Evolutionary conservation across 129 eudicot species (phyloP).

Genomic region (Gnaphalium uliginosum): DNA sequence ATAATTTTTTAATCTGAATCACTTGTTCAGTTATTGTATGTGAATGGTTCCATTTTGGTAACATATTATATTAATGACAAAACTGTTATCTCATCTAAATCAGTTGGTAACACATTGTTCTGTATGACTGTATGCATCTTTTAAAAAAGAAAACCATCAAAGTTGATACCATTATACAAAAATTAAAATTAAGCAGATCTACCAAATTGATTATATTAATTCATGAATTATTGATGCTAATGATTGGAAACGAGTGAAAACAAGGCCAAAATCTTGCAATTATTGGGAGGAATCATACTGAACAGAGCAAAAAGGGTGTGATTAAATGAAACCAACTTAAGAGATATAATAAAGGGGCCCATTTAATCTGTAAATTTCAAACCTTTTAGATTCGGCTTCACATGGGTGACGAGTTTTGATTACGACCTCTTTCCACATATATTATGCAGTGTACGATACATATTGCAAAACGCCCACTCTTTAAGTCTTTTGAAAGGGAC

Average conservation of each 20-base stretch:
- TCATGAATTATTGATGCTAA: constrained; percentile 19
- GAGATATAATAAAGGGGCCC: constrained; percentile 26
- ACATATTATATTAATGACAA: constrained; percentile 18
- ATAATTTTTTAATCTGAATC: neutral
- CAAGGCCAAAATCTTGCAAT: constrained; percentile 16
- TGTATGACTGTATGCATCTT: neutral
- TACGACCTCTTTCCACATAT: constrained; percentile 8
- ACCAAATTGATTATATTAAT: neutral
- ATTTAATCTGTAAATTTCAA: constrained; percentile 27
- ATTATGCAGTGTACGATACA: neutral
- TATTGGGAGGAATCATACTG: constrained; percentile 21
- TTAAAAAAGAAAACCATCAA: neutral
- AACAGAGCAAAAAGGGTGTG: neutral
- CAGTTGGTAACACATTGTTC: neutral
- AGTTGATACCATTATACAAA: neutral
- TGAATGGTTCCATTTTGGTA: constrained; percentile 13
- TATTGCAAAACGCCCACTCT: neutral
- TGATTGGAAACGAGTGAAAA: constrained; percentile 22
- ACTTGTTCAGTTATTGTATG: constrained; percentile 18
- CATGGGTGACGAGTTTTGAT: constrained; percentile 35
- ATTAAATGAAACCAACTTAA: neutral
- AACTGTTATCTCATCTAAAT: constrained; percentile 3
- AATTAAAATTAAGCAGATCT: neutral
- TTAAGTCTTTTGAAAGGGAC: constrained; percentile 25
- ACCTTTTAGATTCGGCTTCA: constrained; percentile 26